Evolutionary conservation across 2,329 filamentous ascomycete genomes (phyloP).

Genomic region (Pseudofabraea citricarpa): DNA sequence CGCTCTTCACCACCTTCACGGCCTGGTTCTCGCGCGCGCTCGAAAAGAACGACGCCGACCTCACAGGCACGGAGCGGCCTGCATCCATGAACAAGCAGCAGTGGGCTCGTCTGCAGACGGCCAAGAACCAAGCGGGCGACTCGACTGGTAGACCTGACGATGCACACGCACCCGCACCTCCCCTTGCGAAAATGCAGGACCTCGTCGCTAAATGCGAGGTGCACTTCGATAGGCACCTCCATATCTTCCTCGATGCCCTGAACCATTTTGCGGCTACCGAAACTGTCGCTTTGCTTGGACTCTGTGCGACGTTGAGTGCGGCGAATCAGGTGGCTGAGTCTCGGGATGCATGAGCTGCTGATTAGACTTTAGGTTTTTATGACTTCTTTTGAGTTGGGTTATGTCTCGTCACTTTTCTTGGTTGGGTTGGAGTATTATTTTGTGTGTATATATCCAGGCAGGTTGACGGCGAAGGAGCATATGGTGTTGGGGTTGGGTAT

Average conservation of each 20-base stretch:
- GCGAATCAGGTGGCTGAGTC: slow-evolving; percentile 76
- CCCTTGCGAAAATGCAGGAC: neutral
- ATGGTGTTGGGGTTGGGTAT: too few relatives aligned
- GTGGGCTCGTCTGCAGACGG: slow-evolving; percentile 49
- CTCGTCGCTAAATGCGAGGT: slow-evolving; percentile 80
- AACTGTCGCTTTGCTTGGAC: slow-evolving; percentile 82
- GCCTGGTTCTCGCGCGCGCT: slow-evolving; percentile 78
- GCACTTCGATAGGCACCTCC: slow-evolving; percentile 83
- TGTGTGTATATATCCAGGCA: too few relatives aligned
- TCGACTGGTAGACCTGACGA: neutral
- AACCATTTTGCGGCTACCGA: slow-evolving; percentile 95
- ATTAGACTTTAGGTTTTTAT: too few relatives aligned
- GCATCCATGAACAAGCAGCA: slow-evolving; percentile 52
- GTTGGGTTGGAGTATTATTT: too few relatives aligned
- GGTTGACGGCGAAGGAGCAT: too few relatives aligned
- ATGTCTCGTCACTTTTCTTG: too few relatives aligned
- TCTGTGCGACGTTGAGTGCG: slow-evolving; percentile 76
- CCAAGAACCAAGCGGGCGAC: slow-evolving; percentile 58
- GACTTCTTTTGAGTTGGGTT: too few relatives aligned
- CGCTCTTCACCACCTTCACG: slow-evolving; percentile 84
- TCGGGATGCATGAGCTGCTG: too few relatives aligned
- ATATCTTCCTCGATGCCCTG: slow-evolving; percentile 85
- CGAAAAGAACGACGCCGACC: slow-evolving; percentile 73
- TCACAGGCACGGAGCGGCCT: slow-evolving; percentile 53
- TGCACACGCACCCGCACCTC: too few relatives aligned